These are phyloP conservation scores for Themeda triandra DNA, from an alignment of 176 grass and related monocot species.

Conservation along the genomic window DNA sequence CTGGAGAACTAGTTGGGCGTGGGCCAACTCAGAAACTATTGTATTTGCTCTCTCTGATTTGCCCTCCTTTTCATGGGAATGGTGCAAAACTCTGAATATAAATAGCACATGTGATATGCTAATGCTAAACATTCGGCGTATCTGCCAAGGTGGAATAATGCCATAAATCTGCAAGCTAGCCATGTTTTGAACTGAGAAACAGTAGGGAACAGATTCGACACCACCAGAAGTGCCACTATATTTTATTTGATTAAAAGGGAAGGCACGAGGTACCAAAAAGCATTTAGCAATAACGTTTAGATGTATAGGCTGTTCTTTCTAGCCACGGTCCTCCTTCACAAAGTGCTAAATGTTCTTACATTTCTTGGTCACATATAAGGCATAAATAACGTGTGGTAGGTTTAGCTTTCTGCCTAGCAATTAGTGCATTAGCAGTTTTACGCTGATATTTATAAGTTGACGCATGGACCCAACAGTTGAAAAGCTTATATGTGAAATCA, in stretches of 20 bases:
- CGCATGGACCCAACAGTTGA: constrained; percentile 6
- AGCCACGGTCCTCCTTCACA: not conserved
- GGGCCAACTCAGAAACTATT: not conserved
- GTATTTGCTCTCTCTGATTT: not conserved
- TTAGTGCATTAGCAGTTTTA: constrained; percentile 14
- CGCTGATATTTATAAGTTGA: not conserved
- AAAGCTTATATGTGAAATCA: constrained; percentile 14
- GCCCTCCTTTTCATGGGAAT: not conserved
- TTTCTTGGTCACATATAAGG: constrained; percentile 15
- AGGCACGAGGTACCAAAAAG: constrained; percentile 19
- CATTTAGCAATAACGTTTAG: constrained; percentile 18
- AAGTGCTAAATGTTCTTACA: constrained; percentile 31
- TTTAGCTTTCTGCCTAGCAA: constrained; percentile 33
- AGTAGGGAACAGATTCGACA: not conserved
- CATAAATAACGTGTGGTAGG: constrained; percentile 22
- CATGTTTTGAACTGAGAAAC: not conserved
- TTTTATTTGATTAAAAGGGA: constrained; percentile 45
- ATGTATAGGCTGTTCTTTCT: constrained; percentile 29
- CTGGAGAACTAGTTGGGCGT: not conserved
- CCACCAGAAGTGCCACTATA: constrained; percentile 37
- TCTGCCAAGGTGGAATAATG: constrained; percentile 9
- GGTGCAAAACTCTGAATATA: not conserved
- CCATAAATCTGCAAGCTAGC: constrained; percentile 11
- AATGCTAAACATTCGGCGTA: not conserved
- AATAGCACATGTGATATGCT: not conserved